Evolutionary conservation across 257 asterid genomes (phyloP).

Genomic region (Nemophila menziesii): DNA sequence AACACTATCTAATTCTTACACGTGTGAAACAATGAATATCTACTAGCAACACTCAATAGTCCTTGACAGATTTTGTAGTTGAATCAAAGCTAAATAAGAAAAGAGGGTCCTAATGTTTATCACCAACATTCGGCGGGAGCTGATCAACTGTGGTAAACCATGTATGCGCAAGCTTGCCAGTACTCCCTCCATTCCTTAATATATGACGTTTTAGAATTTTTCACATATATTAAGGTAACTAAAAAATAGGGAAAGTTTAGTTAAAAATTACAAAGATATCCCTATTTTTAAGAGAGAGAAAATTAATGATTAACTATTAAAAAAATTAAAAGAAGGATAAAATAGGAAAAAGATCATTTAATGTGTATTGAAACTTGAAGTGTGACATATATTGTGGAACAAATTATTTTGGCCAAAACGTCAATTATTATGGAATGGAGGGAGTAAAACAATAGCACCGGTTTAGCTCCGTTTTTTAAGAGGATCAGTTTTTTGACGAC

Average conservation of each 20-base stretch:
- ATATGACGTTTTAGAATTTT: too few relatives aligned
- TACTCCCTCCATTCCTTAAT: constrained; percentile 15
- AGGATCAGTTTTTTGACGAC: constrained; percentile 36
- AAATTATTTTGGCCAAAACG: too few relatives aligned
- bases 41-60: background rate
- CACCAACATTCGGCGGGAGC: constrained; percentile 23
- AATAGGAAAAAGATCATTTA: too few relatives aligned
- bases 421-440: too few relatives aligned
- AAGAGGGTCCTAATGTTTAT: constrained; percentile 18
- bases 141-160: constrained; percentile 28
- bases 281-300: too few relatives aligned
- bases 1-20: background rate
- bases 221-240: too few relatives aligned
- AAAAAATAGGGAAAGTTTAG: too few relatives aligned
- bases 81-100: constrained; percentile 19
- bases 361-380: too few relatives aligned
- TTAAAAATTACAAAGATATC: too few relatives aligned
- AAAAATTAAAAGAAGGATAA: too few relatives aligned
- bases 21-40: background rate
- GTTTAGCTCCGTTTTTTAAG: constrained; percentile 13
- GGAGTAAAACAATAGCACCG: constrained; percentile 20
- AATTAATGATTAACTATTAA: too few relatives aligned
- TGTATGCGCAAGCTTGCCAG: constrained; percentile 15
- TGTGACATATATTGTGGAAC: too few relatives aligned
- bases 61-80: constrained; percentile 9